A percentile compares a stretch with the other conserved stretches of the same genome.
Evolutionary conservation across 768 basidiomycete species (phyloP).

Genomic region (Cystofilobasidium bisporidii): DNA sequence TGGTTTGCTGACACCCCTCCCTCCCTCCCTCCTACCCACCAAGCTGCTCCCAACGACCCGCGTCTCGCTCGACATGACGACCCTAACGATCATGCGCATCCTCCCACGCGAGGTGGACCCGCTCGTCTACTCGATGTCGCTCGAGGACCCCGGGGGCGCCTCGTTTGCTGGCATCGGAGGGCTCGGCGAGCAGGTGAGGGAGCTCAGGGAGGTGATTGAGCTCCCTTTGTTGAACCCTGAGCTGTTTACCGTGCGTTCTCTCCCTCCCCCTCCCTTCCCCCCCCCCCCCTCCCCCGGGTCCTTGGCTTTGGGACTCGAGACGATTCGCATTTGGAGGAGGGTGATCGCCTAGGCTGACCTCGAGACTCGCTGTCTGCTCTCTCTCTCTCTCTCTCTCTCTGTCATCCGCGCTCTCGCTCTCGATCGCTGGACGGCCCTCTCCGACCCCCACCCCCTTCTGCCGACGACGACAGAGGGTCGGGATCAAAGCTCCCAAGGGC

Average conservation of each 20-base stretch:
- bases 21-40: slow-evolving; percentile 3
- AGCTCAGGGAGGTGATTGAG: slow-evolving; percentile 95
- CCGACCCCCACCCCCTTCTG: not conserved
- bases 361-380: too few species aligned
- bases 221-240: slow-evolving; percentile 88
- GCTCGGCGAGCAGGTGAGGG: slow-evolving; percentile 87
- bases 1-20: not conserved
- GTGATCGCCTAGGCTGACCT: too few species aligned
- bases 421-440: not conserved
- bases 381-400: too few species aligned
- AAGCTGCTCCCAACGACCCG: slow-evolving; percentile 86
- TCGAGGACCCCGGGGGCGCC: slow-evolving; percentile 92
- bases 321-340: too few species aligned
- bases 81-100: slow-evolving; percentile 96
- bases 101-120: slow-evolving; percentile 96
- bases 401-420: too few species aligned
- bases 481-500: slow-evolving; percentile 92
- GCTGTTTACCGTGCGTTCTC: slow-evolving; percentile 53
- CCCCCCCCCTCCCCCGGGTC: too few species aligned
- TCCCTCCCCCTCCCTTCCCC: too few species aligned
- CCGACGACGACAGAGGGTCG: slow-evolving; percentile 54
- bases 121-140: slow-evolving; percentile 97
- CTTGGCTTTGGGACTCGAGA: too few species aligned
- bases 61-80: slow-evolving; percentile 98
- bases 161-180: slow-evolving; percentile 97